Conservation (phyloP, 768 basidiomycete genomes). For the Hemileccinum impolitum region DNA sequence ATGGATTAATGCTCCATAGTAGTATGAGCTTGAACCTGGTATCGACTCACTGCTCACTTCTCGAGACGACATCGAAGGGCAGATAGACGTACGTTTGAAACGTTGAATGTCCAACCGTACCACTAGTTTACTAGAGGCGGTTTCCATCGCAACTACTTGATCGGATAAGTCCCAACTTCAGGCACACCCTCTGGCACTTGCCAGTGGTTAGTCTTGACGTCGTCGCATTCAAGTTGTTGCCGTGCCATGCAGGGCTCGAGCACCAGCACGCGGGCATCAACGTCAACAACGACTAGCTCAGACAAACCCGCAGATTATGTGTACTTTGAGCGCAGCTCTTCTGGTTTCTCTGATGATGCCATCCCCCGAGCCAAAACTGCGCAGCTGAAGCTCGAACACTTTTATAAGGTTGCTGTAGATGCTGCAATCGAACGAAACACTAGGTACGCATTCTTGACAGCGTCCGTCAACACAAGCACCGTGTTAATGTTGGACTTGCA, state of each 20-base stretch:
- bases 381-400: constrained; percentile 94
- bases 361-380: constrained; percentile 84
- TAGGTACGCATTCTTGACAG: constrained; percentile 48
- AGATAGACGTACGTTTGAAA: too few relatives aligned
- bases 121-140: too few relatives aligned
- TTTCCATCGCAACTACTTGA: constrained; percentile 19
- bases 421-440: constrained; percentile 91
- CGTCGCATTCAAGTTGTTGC: neutral
- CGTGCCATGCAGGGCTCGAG: constrained; percentile 30
- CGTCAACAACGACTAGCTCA: constrained; percentile 21
- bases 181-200: too few relatives aligned
- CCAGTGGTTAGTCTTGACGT: neutral
- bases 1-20: too few relatives aligned
- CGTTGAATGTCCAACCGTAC: too few relatives aligned
- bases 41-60: too few relatives aligned
- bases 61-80: too few relatives aligned
- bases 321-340: constrained; percentile 81
- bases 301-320: constrained; percentile 70
- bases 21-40: too few relatives aligned
- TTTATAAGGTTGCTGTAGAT: constrained; percentile 95
- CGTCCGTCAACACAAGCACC: neutral
- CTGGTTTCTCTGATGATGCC: constrained; percentile 76
- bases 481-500: constrained; percentile 6
- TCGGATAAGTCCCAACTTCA: neutral
- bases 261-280: constrained; percentile 27